phyloP scores from a whole-genome alignment of 192 early-diverging fungal species.

The Funneliformis mosseae region DNA sequence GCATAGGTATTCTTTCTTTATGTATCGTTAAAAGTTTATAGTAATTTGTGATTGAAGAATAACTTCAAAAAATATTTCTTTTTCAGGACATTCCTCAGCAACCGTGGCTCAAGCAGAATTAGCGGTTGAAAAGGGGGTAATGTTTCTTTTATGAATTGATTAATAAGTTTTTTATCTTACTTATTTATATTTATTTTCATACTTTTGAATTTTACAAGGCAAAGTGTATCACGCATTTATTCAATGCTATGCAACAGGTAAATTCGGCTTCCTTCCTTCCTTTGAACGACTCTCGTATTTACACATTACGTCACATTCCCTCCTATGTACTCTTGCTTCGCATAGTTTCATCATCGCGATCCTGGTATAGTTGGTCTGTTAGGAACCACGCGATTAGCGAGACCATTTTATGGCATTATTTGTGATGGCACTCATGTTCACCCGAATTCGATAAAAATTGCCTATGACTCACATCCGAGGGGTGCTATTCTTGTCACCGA shows the following conservation, averaged over 20 bases:
- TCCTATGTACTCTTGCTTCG: too few relatives aligned
- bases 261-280: neutral
- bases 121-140: constrained; percentile 63
- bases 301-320: neutral
- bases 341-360: constrained; percentile 83
- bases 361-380: constrained; percentile 80
- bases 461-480: constrained; percentile 76
- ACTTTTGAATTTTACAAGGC: neutral
- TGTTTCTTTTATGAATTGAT: neutral
- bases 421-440: constrained; percentile 84
- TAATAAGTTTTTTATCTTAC: neutral
- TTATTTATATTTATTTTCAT: neutral
- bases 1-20: constrained; percentile 49
- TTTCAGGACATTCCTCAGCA: constrained; percentile 65
- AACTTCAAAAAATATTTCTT: neutral
- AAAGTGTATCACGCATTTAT: constrained; percentile 78
- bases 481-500: constrained; percentile 83
- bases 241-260: constrained; percentile 80
- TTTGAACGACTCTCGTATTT: neutral
- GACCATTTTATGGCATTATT: constrained; percentile 84
- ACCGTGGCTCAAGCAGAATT: constrained; percentile 63
- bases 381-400: constrained; percentile 55
- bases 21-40: neutral
- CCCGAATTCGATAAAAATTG: constrained; percentile 79
- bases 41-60: neutral